These are phyloP conservation scores for Botrytis deweyae DNA, from an alignment of 2,329 filamentous ascomycete genomes.

Conservation along the genomic window DNA sequence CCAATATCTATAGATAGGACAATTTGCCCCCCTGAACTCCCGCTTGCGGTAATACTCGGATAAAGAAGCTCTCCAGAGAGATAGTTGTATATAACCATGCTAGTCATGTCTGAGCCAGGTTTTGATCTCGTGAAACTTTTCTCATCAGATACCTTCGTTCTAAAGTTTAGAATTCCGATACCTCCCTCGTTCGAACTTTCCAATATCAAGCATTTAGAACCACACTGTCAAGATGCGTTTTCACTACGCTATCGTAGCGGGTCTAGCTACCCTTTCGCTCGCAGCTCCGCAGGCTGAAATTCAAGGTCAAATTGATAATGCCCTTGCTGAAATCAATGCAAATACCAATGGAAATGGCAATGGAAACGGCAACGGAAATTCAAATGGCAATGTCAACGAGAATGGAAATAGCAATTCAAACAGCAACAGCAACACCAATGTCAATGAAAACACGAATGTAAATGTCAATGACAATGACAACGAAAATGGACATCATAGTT, in stretches of 20 bases:
- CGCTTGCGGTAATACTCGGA: slow-evolving; percentile 10
- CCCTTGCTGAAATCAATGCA: not conserved
- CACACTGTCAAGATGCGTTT: slow-evolving; percentile 11
- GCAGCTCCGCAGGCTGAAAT: slow-evolving; percentile 1
- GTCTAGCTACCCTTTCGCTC: slow-evolving; percentile 13
- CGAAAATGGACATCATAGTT: not conserved
- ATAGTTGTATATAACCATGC: slow-evolving; percentile 19
- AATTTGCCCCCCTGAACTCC: not conserved
- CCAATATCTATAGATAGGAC: not conserved
- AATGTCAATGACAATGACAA: not conserved
- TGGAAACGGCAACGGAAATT: not conserved
- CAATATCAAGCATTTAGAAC: not conserved
- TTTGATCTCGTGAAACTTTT: slow-evolving; percentile 15
- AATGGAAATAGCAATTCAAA: slow-evolving; percentile 4
- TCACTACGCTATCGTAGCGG: slow-evolving; percentile 9
- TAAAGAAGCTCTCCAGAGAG: not conserved
- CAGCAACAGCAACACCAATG: slow-evolving; percentile 3
- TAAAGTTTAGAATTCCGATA: not conserved
- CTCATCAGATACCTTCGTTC: slow-evolving; percentile 7
- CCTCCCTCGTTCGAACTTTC: slow-evolving; percentile 7
- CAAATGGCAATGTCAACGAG: not conserved
- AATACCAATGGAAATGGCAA: not conserved
- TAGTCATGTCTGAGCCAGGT: not conserved
- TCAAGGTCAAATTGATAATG: slow-evolving; percentile 1
- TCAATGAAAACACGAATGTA: slow-evolving; percentile 6